Conservation (phyloP, 1,139 yeast genomes). For the Debaryomyces singareniensis region DNA sequence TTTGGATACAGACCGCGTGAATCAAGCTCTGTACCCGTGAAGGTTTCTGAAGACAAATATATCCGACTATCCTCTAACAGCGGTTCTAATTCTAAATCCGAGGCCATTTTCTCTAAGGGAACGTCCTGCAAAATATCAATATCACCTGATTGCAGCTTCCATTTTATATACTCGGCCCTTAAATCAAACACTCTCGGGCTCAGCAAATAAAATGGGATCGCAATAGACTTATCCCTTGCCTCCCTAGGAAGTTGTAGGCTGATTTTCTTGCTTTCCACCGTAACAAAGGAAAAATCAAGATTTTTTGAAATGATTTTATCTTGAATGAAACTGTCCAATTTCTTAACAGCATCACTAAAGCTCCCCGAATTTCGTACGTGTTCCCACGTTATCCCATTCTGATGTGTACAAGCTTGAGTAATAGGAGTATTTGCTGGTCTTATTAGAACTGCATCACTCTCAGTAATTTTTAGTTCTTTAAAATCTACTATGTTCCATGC, state of each 20-base stretch:
- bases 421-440: slow-evolving; percentile 66
- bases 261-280: slow-evolving; percentile 61
- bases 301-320: slow-evolving; percentile 35
- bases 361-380: slow-evolving; percentile 47
- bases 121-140: slow-evolving; percentile 33
- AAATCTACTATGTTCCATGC: slow-evolving; percentile 54
- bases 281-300: slow-evolving; percentile 59
- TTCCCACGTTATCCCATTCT: slow-evolving; percentile 58
- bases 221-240: slow-evolving; percentile 69
- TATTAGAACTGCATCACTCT: slow-evolving; percentile 41
- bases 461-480: slow-evolving; percentile 25
- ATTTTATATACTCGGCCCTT: slow-evolving; percentile 62
- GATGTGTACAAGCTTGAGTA: slow-evolving; percentile 52
- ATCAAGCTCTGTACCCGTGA: background rate
- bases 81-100: slow-evolving; percentile 26
- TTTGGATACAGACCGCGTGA: slow-evolving; percentile 1
- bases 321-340: slow-evolving; percentile 46
- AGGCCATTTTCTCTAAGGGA: slow-evolving; percentile 55
- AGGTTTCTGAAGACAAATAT: background rate
- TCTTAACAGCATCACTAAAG: slow-evolving; percentile 55
- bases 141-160: slow-evolving; percentile 38
- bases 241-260: slow-evolving; percentile 76
- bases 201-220: slow-evolving; percentile 68
- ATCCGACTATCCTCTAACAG: background rate
- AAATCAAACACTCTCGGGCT: slow-evolving; percentile 76